Conservation (phyloP, 345 rosid genomes). For the Salix dunnii region DNA sequence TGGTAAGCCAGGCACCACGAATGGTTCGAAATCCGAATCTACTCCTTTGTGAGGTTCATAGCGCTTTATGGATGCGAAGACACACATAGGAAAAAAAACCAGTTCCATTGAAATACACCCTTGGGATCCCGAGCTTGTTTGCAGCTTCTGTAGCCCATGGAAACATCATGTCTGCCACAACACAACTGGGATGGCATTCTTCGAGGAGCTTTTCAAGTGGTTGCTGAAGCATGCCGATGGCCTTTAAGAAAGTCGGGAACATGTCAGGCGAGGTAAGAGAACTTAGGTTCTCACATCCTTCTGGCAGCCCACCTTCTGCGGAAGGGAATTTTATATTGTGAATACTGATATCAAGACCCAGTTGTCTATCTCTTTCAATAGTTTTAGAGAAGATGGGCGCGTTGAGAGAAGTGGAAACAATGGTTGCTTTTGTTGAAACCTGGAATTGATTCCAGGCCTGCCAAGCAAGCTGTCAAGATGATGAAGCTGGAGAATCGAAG, state of each 20-base stretch:
- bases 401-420: slow-evolving; percentile 6
- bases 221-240: slow-evolving; percentile 10
- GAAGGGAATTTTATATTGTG: not conserved
- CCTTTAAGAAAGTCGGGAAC: not conserved
- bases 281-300: not conserved
- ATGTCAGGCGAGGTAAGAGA: not conserved
- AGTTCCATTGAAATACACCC: not conserved
- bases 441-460: no score
- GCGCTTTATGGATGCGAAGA: not conserved
- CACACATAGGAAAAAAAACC: not conserved
- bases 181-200: slow-evolving; percentile 11
- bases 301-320: not conserved
- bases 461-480: no score
- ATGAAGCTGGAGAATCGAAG: no score
- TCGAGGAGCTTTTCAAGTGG: slow-evolving; percentile 11
- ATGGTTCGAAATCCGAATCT: slow-evolving; percentile 4
- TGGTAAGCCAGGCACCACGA: slow-evolving; percentile 2
- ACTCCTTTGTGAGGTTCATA: not conserved
- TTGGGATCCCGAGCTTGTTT: slow-evolving; percentile 7
- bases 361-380: not conserved
- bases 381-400: not conserved
- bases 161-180: slow-evolving; percentile 16
- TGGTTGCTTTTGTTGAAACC: no score
- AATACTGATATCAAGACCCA: not conserved
- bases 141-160: slow-evolving; percentile 23